Evolutionary conservation across 495 filamentous ascomycete species (phyloP), one percentile per base, ranked within the genome.

Genomic region (Hypomontagnella submonticulosa): DNA sequence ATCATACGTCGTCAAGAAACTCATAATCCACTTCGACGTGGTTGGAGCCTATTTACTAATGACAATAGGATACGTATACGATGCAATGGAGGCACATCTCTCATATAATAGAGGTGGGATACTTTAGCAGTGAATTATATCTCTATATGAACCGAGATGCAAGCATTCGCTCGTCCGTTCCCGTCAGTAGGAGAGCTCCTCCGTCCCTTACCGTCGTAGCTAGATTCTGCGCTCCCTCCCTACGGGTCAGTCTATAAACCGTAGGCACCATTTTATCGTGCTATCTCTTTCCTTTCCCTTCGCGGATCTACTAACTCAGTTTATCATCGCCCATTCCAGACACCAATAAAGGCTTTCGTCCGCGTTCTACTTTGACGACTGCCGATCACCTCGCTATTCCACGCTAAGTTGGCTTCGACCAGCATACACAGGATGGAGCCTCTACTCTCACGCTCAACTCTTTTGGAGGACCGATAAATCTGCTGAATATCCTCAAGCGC

Each of bases 111-210:
- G 16, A 34, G 13, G 27, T 34, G 12, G 47, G 23, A 38, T 38
- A n/a, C 37, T 13, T 33, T 18, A 32, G 36, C 10, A 41, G 47
- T 57, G 33, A 46, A 36, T 51, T 66, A 50, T 49, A 59, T 66
- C 37, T 67, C 57, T 43, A 50, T 43, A 47, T 42, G 48, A 47
- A 42, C 48, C 54, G 52, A 67, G 58, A 49, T 37, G 41, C 23
- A 7, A 19, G 55, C 46, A 43, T 58, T 58, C 32, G 15, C 1
- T 13, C 16, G 15, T 38, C 36, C 40, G 18, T 54, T 53, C 37
- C n/a, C n/a, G n/a, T 49, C 47, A 58, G 44, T 61, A 66, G 50
- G 56, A 60, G 63, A 61, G 51, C 42, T 40, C 36, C 44, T 61
- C 34, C 43, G 33, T 37, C 51, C 52, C 44, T 44, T 42, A n/a